Base-by-base conservation (phyloP, 169 alveolate genomes). In the Haemoproteus tartakovskyi region DNA sequence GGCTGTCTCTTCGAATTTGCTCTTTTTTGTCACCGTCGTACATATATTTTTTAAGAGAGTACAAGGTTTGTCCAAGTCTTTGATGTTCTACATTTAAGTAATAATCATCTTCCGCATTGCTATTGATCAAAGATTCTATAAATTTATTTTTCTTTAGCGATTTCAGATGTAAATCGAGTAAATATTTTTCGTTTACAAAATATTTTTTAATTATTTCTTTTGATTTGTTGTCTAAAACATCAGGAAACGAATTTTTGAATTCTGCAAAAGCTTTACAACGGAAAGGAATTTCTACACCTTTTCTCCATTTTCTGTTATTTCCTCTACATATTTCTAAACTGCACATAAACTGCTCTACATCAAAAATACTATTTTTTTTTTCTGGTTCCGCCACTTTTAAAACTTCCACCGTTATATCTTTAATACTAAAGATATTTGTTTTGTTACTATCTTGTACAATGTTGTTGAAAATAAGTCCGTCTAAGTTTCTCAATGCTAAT, bases 121-220 rank as follows among this genome's bases (percentile, higher is more conserved):
- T 47, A 40, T 16, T 33, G 37, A 85, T 36, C 52, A 79, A 18
- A 8, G 54, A 12, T 70, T 63, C 60, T 40, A 78, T 52, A 62
- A 62, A 48, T 12, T 27, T 45, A n/a, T 54, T 56, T 21, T 80
- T 74, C 29, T 79, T 47, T 40, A 78, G 46, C 43, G 87, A 45
- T 41, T 79, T 46, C 45, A 85, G 67, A 52, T 85, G 85, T 36
- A 85, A 22, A 79, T 86, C 63, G 47, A 79, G 48, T 12, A 86
- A 57, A 36, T 64, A 56, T 78, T 80, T 50, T 56, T 86, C 87
- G 80, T 81, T 45, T 21, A 80, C 40, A 0, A 57, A 40, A 56
- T 74, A 74, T 40, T 80, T 80, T 54, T 80, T 60, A 14, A 67
- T 50, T 59, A 62, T 36, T 60, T 80, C 87, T 46, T 80, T 47